phyloP scores from a whole-genome alignment of 345 rosid genomes.

The Citrus australasica region DNA sequence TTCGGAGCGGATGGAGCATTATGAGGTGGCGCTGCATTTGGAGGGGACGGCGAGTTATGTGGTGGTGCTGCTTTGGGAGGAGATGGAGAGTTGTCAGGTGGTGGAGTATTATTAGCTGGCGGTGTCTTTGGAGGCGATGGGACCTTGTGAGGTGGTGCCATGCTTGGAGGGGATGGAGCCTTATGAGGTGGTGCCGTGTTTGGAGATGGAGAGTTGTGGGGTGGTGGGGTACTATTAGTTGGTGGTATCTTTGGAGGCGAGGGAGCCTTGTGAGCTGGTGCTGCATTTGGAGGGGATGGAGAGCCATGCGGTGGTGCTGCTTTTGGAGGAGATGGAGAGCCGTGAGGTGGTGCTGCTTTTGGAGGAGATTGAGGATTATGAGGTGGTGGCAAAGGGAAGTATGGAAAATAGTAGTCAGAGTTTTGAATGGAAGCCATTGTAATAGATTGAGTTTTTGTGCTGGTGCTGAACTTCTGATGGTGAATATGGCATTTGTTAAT shows the following conservation, averaged over 20 bases:
- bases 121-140: constrained; percentile 22
- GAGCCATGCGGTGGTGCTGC: constrained; percentile 17
- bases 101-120: constrained; percentile 10
- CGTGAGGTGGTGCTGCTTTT: constrained; percentile 8
- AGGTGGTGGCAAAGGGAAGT: constrained; percentile 34
- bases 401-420: constrained; percentile 24
- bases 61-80: constrained; percentile 12
- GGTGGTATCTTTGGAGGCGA: too few relatives aligned
- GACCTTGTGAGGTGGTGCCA: constrained; percentile 3
- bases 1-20: constrained; percentile 7
- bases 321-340: constrained; percentile 10
- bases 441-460: neutral
- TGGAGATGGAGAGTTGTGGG: constrained; percentile 9
- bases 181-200: constrained; percentile 9
- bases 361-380: constrained; percentile 19
- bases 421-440: constrained; percentile 6
- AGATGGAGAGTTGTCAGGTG: constrained; percentile 17
- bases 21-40: constrained; percentile 2
- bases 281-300: constrained; percentile 9
- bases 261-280: constrained; percentile 13
- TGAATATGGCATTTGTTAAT: neutral
- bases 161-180: constrained; percentile 12
- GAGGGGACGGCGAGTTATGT: constrained; percentile 7
- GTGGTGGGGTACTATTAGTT: constrained; percentile 17
- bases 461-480: neutral